A percentile compares a stretch with the other conserved stretches of the same genome.
Evolutionary conservation across 441 rosid species (phyloP).

Genomic region (Raphanus hybrid): DNA sequence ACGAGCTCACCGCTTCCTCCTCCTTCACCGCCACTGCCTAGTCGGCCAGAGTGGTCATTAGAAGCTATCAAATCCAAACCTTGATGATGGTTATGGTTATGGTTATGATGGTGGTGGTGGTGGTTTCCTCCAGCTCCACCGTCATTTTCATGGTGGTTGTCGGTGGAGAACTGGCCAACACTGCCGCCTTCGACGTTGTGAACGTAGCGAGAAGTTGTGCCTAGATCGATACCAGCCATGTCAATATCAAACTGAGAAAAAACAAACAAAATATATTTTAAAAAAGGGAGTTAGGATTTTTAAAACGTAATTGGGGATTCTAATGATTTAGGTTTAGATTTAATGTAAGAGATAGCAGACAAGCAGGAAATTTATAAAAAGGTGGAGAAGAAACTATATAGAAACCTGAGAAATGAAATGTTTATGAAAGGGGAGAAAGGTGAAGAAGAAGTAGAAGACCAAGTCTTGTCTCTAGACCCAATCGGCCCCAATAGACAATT

Average conservation of each 20-base stretch:
- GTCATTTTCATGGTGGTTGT: conserved; percentile 55
- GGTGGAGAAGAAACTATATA: conserved; percentile 41
- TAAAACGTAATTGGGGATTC: conserved; percentile 46
- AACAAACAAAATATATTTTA: conserved; percentile 23
- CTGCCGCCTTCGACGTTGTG: conserved; percentile 42
- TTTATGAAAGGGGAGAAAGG: conserved; percentile 34
- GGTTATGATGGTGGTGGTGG: conserved; percentile 37
- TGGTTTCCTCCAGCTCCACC: conserved; percentile 42
- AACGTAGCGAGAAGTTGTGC: conserved; percentile 74
- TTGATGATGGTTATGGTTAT: conserved; percentile 41
- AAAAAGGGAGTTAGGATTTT: conserved; percentile 23
- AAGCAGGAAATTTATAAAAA: conserved; percentile 40
- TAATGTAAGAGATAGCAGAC: conserved; percentile 40
- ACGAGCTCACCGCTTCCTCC: conserved; percentile 55
- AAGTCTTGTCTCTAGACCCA: conserved; percentile 53
- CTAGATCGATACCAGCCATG: conserved; percentile 90
- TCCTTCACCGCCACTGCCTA: conserved; percentile 22
- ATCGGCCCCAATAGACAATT: conserved; percentile 34
- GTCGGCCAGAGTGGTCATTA: conserved; percentile 34
- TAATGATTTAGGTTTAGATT: conserved; percentile 47
- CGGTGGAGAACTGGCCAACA: conserved; percentile 30
- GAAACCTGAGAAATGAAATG: conserved; percentile 41
- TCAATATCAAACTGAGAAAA: conserved; percentile 53
- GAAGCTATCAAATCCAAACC: conserved; percentile 55
- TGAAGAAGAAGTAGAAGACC: conserved; percentile 41